Conservation (phyloP, 169 alveolate species). For the Plasmodium relictum region DNA sequence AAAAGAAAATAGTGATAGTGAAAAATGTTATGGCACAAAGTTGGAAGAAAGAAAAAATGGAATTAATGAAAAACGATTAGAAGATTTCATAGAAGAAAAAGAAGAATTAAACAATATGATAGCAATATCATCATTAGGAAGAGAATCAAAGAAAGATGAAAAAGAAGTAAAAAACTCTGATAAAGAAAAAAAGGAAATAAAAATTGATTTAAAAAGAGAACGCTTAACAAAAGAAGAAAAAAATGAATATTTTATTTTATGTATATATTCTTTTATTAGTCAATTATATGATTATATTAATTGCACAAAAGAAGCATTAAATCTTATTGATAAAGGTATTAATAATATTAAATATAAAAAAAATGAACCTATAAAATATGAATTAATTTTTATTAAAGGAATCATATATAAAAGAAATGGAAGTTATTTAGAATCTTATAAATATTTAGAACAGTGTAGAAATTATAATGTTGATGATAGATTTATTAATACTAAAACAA, state of each 20-base stretch:
- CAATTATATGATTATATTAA: slow-evolving; percentile 76
- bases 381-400: slow-evolving; percentile 68
- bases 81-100: slow-evolving; percentile 10
- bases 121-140: slow-evolving; percentile 37
- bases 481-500: slow-evolving; percentile 53
- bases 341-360: slow-evolving; percentile 31
- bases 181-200: slow-evolving; percentile 59
- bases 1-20: background rate
- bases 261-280: slow-evolving; percentile 62
- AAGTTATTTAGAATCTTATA: slow-evolving; percentile 55
- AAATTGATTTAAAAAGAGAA: slow-evolving; percentile 44
- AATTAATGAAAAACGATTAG: background rate
- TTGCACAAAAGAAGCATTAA: slow-evolving; percentile 35
- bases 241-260: slow-evolving; percentile 48
- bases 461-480: slow-evolving; percentile 53
- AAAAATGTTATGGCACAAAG: too few relatives aligned
- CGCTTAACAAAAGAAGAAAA: slow-evolving; percentile 54
- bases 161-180: slow-evolving; percentile 7
- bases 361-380: slow-evolving; percentile 43
- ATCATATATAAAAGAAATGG: slow-evolving; percentile 75
- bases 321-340: slow-evolving; percentile 29
- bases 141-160: background rate
- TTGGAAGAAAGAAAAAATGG: background rate
- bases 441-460: slow-evolving; percentile 53
- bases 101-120: slow-evolving; percentile 34